phyloP scores from a whole-genome alignment of 805 yeast species.

The Peterozyma toletana region DNA sequence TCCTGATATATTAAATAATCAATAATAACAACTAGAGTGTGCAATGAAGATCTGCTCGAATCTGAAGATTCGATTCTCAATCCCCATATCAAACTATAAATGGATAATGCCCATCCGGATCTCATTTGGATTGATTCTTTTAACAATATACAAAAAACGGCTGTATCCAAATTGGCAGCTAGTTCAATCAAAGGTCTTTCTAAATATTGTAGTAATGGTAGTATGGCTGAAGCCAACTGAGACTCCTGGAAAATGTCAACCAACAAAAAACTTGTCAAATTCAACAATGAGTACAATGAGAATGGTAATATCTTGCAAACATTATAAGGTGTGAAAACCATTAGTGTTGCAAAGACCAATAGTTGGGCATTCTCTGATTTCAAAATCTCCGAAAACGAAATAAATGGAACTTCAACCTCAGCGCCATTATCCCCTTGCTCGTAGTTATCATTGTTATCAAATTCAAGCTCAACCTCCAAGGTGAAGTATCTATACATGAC shows the following conservation, averaged over 20 bases:
- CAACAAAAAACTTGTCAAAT: slow-evolving; percentile 24
- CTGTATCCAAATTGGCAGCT: slow-evolving; percentile 32
- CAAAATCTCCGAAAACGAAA: slow-evolving; percentile 26
- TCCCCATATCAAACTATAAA: slow-evolving; percentile 29
- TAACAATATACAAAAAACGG: slow-evolving; percentile 20
- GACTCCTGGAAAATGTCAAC: slow-evolving; percentile 25
- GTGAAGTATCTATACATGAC: slow-evolving; percentile 1
- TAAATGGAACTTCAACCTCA: neutral
- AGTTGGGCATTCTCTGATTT: slow-evolving; percentile 34
- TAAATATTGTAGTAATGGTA: slow-evolving; percentile 28
- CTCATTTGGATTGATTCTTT: slow-evolving; percentile 18
- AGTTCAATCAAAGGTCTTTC: slow-evolving; percentile 28
- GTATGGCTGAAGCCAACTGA: slow-evolving; percentile 23
- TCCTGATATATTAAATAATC: slow-evolving; percentile 15
- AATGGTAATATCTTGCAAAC: slow-evolving; percentile 31
- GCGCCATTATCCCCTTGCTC: neutral
- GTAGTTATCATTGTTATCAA: neutral
- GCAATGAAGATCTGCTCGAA: slow-evolving; percentile 23
- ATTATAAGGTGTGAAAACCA: slow-evolving; percentile 25
- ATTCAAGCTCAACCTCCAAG: neutral
- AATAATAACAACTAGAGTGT: slow-evolving; percentile 14
- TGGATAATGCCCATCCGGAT: slow-evolving; percentile 23
- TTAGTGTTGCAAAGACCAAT: slow-evolving; percentile 27
- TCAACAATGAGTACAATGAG: slow-evolving; percentile 31
- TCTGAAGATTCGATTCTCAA: slow-evolving; percentile 29